phyloP scores from a whole-genome alignment of 2,329 filamentous ascomycete genomes.

The Fusarium oligoseptatum region DNA sequence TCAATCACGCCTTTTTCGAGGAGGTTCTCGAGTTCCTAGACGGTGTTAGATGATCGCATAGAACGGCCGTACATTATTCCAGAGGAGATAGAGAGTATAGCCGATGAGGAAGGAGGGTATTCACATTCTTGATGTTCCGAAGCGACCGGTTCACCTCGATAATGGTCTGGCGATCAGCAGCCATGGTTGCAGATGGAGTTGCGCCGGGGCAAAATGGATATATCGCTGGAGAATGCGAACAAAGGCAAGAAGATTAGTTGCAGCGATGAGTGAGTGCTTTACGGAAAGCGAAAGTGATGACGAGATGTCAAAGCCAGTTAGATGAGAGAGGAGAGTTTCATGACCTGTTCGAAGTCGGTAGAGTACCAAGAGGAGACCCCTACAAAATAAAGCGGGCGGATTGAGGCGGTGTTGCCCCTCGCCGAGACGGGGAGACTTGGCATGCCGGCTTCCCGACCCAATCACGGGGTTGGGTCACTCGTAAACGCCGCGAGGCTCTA shows the following conservation, averaged over 20 bases:
- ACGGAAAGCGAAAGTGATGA: conserved; percentile 15
- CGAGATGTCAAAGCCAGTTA: conserved; percentile 20
- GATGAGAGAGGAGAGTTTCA: conserved; percentile 25
- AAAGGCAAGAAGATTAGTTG: not conserved
- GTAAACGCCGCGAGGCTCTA: not conserved
- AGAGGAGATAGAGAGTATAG: not conserved
- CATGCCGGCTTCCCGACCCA: conserved; percentile 30
- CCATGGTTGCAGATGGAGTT: conserved; percentile 53
- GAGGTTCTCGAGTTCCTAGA: conserved; percentile 89
- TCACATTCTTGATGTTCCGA: conserved; percentile 86
- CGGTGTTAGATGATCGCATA: conserved; percentile 16
- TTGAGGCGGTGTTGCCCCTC: conserved; percentile 45
- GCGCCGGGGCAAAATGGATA: conserved; percentile 13
- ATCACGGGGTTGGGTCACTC: conserved; percentile 31
- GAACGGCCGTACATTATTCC: not conserved
- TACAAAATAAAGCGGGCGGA: conserved; percentile 39
- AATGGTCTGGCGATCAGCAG: conserved; percentile 68
- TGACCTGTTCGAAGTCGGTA: not conserved
- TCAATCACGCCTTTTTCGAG: conserved; percentile 85
- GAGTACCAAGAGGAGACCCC: conserved; percentile 15
- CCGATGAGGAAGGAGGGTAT: not conserved
- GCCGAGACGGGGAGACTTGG: conserved; percentile 4
- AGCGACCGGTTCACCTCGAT: conserved; percentile 86
- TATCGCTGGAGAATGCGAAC: not conserved
- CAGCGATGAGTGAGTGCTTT: conserved; percentile 1